phyloP scores from a whole-genome alignment of 2,329 filamentous ascomycete species.

The Ophiocordyceps camponoti-saundersi region DNA sequence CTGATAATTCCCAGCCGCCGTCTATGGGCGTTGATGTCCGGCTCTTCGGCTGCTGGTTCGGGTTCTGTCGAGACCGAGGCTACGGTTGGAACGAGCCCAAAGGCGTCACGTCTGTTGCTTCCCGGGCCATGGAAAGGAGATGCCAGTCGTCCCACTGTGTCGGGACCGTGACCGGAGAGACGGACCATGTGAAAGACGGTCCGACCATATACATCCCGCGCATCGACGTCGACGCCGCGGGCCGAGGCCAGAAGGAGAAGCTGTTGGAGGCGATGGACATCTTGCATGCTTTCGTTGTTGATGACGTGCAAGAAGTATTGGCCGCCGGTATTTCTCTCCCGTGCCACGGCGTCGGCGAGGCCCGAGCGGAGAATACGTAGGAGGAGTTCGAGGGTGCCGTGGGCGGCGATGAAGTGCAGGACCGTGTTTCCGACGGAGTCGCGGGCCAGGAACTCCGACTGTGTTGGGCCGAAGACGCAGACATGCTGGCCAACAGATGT shows the following conservation, averaged over 20 bases:
- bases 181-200: constrained; percentile 30
- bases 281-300: constrained; percentile 15
- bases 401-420: constrained; percentile 27
- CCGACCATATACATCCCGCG: constrained; percentile 32
- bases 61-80: constrained; percentile 1
- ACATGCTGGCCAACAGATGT: constrained; percentile 6
- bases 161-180: constrained; percentile 7
- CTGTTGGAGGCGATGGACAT: constrained; percentile 9
- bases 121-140: constrained; percentile 13
- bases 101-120: constrained; percentile 30
- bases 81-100: constrained; percentile 12
- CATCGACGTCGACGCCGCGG: constrained; percentile 14
- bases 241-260: constrained; percentile 9
- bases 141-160: constrained; percentile 13
- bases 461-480: constrained; percentile 1
- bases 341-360: constrained; percentile 7
- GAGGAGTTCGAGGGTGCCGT: constrained; percentile 11
- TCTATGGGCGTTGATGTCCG: neutral
- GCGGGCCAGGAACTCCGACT: constrained; percentile 4
- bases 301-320: constrained; percentile 33
- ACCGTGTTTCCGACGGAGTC: constrained; percentile 31
- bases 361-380: constrained; percentile 9
- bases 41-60: neutral
- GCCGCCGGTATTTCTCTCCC: constrained; percentile 21
- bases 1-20: constrained; percentile 8